Evolutionary conservation across 2,329 filamentous ascomycete species (phyloP), one percentile per base, ranked within the genome.

Genomic region (Botrytis porri): DNA sequence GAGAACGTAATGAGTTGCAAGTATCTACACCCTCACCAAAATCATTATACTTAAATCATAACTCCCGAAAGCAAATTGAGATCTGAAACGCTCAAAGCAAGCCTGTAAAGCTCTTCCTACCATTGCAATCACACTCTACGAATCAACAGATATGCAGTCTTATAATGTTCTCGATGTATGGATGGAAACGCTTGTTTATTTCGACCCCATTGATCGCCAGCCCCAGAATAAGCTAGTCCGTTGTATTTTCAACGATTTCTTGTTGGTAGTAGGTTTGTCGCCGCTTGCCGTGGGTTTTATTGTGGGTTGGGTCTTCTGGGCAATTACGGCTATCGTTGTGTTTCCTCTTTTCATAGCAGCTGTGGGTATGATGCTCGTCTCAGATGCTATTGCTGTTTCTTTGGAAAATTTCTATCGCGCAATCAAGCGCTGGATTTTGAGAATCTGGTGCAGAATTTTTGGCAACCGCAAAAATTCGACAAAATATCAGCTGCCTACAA

Each of bases 101-200:
- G 29, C 16, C 32, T 48, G 3, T 20, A 16, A 43, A 43, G 16
- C 7, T n/a, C 37, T 43, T 39, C 16, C 25, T 14, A 41, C 2
- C 37, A 63, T 22, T 6, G 6, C 25, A 41, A 7, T 9, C 61
- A 63, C n/a, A 18, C n/a, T 57, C 51, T 57, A 1, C n/a, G 3
- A 57, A 29, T 57, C 14, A 18, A 18, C 14, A 1, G 7, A 57
- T 18, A 57, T 57, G 51, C n/a, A 0, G 6, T 29, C 14, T 57
- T 9, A 18, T 18, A 3, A 18, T 57, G 14, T 1, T 18, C 1
- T 57, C n/a, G 14, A 18, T 1, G 8, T 32, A 9, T 32, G n/a
- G n/a, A 14, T 0, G 3, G 14, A 16, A 1, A 18, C 9, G 0
- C 0, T 54, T 5, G 14, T 3, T 7, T 4, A 18, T 16, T 29